Percentiles rank a stretch among this genome's conserved stretches.
Evolutionary conservation across 352 stramenopile genomes (phyloP).

Genomic region (Globisporangium yorkense): DNA sequence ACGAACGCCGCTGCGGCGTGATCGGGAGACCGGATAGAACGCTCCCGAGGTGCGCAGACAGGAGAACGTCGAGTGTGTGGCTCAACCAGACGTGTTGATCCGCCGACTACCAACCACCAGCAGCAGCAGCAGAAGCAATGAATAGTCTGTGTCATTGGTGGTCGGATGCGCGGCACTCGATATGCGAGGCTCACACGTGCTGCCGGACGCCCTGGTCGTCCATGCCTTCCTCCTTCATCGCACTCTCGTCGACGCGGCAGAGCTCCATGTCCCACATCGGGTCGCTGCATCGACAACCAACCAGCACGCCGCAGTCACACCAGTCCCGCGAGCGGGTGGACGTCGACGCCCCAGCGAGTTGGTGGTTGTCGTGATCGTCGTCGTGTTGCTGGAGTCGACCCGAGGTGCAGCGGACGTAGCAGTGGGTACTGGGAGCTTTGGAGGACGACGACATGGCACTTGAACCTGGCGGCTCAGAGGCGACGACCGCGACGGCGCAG

Average conservation of each 20-base stretch:
- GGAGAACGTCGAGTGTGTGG: neutral
- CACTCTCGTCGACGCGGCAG: slow-evolving; percentile 2
- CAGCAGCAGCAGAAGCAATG: neutral
- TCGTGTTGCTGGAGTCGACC: neutral
- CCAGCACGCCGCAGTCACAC: slow-evolving; percentile 25
- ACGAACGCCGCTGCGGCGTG: neutral
- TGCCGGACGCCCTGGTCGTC: slow-evolving; percentile 35
- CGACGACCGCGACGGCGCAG: neutral
- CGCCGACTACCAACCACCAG: neutral
- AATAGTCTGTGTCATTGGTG: neutral
- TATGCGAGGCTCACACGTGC: slow-evolving; percentile 12
- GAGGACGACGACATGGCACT: neutral
- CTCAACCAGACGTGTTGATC: neutral
- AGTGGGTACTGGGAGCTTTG: neutral
- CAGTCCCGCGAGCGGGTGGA: slow-evolving; percentile 1
- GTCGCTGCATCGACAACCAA: slow-evolving; percentile 23
- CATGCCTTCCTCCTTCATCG: slow-evolving; percentile 23
- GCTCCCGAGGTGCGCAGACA: neutral
- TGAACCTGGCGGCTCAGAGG: neutral
- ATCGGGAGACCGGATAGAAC: neutral
- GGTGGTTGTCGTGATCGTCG: neutral
- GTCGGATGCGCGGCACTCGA: neutral
- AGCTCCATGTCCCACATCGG: slow-evolving; percentile 21
- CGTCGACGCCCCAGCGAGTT: neutral
- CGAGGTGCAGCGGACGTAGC: neutral